Conservation (phyloP, 345 rosid species). For the Populus nigra region DNA sequence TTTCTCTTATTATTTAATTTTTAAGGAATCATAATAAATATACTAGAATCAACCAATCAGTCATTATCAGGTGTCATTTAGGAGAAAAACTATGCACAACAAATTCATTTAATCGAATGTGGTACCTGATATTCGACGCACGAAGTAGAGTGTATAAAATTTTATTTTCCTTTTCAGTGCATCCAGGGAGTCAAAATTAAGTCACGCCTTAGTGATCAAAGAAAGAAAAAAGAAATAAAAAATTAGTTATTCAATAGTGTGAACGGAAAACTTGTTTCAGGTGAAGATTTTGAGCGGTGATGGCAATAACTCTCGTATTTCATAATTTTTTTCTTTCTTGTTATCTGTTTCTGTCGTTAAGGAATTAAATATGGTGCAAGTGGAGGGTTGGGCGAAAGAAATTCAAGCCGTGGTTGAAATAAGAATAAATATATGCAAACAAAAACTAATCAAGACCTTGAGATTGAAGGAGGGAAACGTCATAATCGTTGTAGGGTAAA, state of each 20-base stretch:
- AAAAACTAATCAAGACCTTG: slow-evolving; percentile 21
- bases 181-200: too few species aligned
- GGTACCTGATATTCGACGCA: neutral
- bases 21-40: neutral
- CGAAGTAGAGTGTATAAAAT: too few species aligned
- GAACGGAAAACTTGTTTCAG: slow-evolving; percentile 6
- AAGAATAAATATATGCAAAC: slow-evolving; percentile 31
- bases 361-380: slow-evolving; percentile 15
- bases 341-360: neutral
- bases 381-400: slow-evolving; percentile 15
- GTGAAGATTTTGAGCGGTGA: neutral
- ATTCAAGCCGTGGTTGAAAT: slow-evolving; percentile 18
- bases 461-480: slow-evolving; percentile 36
- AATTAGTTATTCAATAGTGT: neutral
- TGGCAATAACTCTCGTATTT: neutral
- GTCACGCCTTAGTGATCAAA: neutral
- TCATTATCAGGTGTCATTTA: neutral
- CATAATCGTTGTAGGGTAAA: slow-evolving; percentile 51
- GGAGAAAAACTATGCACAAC: neutral
- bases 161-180: neutral
- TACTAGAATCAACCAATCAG: neutral
- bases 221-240: too few species aligned
- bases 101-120: too few species aligned
- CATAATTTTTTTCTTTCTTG: neutral
- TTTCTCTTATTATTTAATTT: too few species aligned